phyloP scores from a whole-genome alignment of 352 stramenopile species.

The Pythium guiyangense region DNA sequence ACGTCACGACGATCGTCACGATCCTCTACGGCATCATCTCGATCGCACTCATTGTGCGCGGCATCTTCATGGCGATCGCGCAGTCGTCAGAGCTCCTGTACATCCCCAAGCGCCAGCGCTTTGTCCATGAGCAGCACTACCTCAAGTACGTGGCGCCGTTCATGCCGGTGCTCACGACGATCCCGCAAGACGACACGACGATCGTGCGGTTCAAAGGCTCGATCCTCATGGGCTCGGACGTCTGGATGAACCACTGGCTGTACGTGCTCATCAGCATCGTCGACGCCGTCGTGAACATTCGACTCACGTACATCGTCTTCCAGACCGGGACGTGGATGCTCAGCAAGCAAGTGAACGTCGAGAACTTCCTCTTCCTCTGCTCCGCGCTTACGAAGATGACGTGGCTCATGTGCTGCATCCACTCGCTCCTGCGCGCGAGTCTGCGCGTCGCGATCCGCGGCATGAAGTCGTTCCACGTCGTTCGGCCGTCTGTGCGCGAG shows the following conservation, averaged over 20 bases:
- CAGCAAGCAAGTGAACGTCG: slow-evolving; percentile 33
- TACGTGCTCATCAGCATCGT: slow-evolving; percentile 55
- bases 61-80: slow-evolving; percentile 31
- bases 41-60: slow-evolving; percentile 34
- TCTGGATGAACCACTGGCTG: slow-evolving; percentile 72
- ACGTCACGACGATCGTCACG: slow-evolving; percentile 25
- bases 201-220: slow-evolving; percentile 48
- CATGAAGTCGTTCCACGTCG: slow-evolving; percentile 80
- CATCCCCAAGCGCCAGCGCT: slow-evolving; percentile 31
- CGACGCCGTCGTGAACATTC: slow-evolving; percentile 37
- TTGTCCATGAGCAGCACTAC: slow-evolving; percentile 14
- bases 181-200: slow-evolving; percentile 22
- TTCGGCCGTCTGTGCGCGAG: slow-evolving; percentile 11
- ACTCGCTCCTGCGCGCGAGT: slow-evolving; percentile 23
- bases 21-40: slow-evolving; percentile 38
- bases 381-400: slow-evolving; percentile 43
- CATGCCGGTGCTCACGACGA: slow-evolving; percentile 29
- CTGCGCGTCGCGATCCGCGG: slow-evolving; percentile 41
- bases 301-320: slow-evolving; percentile 39
- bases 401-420: slow-evolving; percentile 58
- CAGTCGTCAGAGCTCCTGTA: slow-evolving; percentile 32
- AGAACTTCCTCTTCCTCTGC: slow-evolving; percentile 55
- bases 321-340: slow-evolving; percentile 54
- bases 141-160: slow-evolving; percentile 41
- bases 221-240: slow-evolving; percentile 43